Conservation (phyloP, 2,329 filamentous ascomycete genomes). For the Apiospora marii region DNA sequence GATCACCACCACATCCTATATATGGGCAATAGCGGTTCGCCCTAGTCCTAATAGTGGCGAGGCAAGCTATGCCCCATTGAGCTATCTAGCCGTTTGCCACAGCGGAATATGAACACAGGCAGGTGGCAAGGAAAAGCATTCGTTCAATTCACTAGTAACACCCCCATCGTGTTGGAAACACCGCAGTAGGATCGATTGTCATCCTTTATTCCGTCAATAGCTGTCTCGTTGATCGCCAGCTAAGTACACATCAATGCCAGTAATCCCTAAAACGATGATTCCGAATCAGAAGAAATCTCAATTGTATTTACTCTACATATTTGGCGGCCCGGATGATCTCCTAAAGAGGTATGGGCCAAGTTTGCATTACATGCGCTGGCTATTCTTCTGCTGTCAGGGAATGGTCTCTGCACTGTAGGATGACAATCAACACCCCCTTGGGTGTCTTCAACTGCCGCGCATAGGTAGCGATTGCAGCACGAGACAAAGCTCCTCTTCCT, state of each 20-base stretch:
- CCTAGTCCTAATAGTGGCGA: neutral
- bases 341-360: too few relatives aligned
- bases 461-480: neutral
- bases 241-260: too few relatives aligned
- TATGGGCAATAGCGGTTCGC: neutral
- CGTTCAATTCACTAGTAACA: neutral
- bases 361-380: too few relatives aligned
- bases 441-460: neutral
- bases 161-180: neutral
- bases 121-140: neutral
- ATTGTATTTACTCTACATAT: neutral
- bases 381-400: neutral
- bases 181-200: fast-evolving
- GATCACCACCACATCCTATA: neutral
- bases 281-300: neutral
- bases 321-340: neutral
- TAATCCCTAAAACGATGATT: too few relatives aligned
- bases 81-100: neutral
- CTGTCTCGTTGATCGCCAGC: too few relatives aligned
- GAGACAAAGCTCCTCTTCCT: too few relatives aligned
- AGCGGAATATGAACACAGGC: neutral
- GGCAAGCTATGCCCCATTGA: neutral
- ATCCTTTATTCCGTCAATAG: neutral
- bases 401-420: neutral
- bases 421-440: neutral